Evolutionary conservation across 2,329 filamentous ascomycete species (phyloP).

Genomic region (Fusarium newnesense): DNA sequence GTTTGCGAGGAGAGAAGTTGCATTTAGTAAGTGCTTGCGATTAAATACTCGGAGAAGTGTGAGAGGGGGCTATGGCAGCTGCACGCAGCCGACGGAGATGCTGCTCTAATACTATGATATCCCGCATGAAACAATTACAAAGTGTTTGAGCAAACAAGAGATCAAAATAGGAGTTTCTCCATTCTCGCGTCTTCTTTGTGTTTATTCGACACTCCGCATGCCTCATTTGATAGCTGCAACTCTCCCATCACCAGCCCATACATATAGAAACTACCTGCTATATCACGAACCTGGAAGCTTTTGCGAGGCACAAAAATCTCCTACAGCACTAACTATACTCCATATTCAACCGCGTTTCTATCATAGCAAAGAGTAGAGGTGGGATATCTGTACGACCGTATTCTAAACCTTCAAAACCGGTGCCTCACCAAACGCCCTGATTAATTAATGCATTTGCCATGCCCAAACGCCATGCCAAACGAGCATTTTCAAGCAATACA

Average conservation of each 20-base stretch:
- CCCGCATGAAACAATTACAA: neutral
- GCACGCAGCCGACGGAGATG: conserved; percentile 18
- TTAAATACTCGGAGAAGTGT: conserved; percentile 1
- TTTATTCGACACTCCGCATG: neutral
- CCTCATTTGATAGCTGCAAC: neutral
- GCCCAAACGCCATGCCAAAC: conserved; percentile 39
- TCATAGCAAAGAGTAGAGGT: conserved; percentile 29
- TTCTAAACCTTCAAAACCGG: conserved; percentile 13
- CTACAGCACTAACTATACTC: neutral
- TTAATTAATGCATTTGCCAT: conserved; percentile 33
- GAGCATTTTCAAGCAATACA: conserved; percentile 9
- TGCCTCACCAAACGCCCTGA: conserved; percentile 37
- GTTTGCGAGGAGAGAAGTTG: neutral
- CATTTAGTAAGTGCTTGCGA: neutral
- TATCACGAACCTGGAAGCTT: neutral
- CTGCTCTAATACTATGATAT: neutral
- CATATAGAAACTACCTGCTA: neutral
- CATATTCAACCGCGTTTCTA: conserved; percentile 1
- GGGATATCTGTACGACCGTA: conserved; percentile 27
- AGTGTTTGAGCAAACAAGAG: neutral
- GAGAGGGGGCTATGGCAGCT: conserved; percentile 3
- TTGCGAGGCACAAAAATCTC: neutral
- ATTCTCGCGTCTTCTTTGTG: neutral
- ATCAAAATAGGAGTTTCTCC: neutral
- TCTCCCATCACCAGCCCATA: neutral